Conservation (phyloP, 805 yeast genomes). For the Suhomyces vadensis region DNA sequence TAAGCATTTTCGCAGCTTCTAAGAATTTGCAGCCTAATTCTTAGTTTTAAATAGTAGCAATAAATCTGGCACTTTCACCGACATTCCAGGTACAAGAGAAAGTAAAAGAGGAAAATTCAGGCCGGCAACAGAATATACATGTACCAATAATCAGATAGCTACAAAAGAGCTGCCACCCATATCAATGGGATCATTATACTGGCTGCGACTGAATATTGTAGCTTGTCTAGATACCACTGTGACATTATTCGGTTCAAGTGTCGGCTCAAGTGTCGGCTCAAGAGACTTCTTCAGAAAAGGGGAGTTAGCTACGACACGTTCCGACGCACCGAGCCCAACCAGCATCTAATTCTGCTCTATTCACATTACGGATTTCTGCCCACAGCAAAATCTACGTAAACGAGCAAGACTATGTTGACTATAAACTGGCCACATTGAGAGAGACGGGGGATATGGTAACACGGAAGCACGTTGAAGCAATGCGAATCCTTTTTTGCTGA, state of each 20-base stretch:
- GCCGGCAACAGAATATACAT: no score
- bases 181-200: no score
- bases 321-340: not conserved
- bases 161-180: no score
- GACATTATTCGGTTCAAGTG: conserved; percentile 10
- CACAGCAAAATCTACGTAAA: conserved; percentile 9
- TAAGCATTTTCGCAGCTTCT: no score
- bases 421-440: conserved; percentile 11
- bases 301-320: conserved; percentile 13
- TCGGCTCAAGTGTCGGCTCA: no score
- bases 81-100: no score
- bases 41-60: no score
- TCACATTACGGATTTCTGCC: not conserved
- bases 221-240: not conserved
- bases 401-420: conserved; percentile 16
- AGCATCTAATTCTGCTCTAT: not conserved
- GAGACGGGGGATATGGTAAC: not conserved
- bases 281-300: conserved; percentile 5
- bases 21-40: no score
- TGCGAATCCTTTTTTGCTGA: not conserved
- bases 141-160: no score
- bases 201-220: no score
- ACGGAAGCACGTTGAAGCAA: not conserved
- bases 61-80: no score
- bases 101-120: no score